Percentiles rank a stretch among this genome's conserved stretches.
phyloP scores from a whole-genome alignment of 2,329 filamentous ascomycete genomes.

The Penicillium janthinellum region DNA sequence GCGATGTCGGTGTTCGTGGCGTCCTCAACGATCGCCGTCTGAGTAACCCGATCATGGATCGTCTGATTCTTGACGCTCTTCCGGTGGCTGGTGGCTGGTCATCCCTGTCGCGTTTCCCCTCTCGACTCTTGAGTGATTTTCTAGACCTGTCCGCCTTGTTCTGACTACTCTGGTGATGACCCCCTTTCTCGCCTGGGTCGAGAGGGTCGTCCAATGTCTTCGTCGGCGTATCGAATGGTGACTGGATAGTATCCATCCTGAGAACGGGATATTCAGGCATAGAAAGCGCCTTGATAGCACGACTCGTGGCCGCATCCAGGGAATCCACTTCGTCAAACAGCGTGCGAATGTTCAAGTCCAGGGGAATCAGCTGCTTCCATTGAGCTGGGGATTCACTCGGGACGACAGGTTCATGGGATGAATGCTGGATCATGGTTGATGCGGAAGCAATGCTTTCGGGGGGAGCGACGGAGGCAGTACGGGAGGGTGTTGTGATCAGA shows the following conservation, averaged over 20 bases:
- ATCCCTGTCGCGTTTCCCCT: not conserved
- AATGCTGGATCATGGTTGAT: slow-evolving; percentile 18
- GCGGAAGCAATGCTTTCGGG: slow-evolving; percentile 18
- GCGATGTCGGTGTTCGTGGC: slow-evolving; percentile 17
- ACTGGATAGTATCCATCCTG: slow-evolving; percentile 21
- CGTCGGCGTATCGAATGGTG: slow-evolving; percentile 10
- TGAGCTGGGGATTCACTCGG: slow-evolving; percentile 17
- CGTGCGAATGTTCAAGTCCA: slow-evolving; percentile 14
- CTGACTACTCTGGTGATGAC: not conserved
- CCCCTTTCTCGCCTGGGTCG: slow-evolving; percentile 5
- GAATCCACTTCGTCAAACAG: slow-evolving; percentile 21
- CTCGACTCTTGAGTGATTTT: not conserved
- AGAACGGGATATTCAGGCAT: slow-evolving; percentile 23
- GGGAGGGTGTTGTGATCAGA: slow-evolving; percentile 22
- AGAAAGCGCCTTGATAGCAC: slow-evolving; percentile 6
- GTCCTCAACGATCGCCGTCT: slow-evolving; percentile 17
- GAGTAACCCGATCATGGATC: slow-evolving; percentile 18
- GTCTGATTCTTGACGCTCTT: slow-evolving; percentile 10
- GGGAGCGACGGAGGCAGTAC: slow-evolving; percentile 13
- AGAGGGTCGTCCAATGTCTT: slow-evolving; percentile 18
- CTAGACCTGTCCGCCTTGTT: not conserved
- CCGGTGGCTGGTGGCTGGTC: not conserved
- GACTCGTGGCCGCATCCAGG: slow-evolving; percentile 8
- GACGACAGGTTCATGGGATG: slow-evolving; percentile 9
- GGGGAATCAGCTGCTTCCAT: slow-evolving; percentile 9